Percentiles rank a stretch among this genome's conserved stretches.
phyloP scores from a whole-genome alignment of 2,329 filamentous ascomycete genomes.

The Pseudogymnoascus verrucosus region DNA sequence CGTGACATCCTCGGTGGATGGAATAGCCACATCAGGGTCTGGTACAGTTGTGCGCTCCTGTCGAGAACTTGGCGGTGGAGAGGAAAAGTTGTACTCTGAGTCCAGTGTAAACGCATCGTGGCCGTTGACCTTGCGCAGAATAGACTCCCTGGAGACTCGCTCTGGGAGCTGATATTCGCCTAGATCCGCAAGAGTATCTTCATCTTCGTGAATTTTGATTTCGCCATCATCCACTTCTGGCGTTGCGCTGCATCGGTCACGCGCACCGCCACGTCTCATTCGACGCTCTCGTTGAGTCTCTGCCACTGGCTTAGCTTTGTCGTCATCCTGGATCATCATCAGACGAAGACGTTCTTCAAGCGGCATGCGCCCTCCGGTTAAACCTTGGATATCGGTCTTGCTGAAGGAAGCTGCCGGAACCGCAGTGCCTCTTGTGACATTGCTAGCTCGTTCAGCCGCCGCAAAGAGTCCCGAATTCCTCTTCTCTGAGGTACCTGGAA shows the following conservation, averaged over 20 bases:
- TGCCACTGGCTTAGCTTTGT: slow-evolving; percentile 47
- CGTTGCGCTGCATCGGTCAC: slow-evolving; percentile 33
- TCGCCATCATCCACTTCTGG: slow-evolving; percentile 24
- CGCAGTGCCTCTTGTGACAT: slow-evolving; percentile 60
- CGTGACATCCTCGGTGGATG: slow-evolving; percentile 65
- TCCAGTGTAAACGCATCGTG: slow-evolving; percentile 46
- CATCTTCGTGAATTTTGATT: slow-evolving; percentile 42
- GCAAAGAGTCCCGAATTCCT: slow-evolving; percentile 49
- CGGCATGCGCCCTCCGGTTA: slow-evolving; percentile 68
- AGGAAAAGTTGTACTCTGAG: slow-evolving; percentile 57
- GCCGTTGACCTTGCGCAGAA: slow-evolving; percentile 77
- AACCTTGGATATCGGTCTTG: slow-evolving; percentile 71
- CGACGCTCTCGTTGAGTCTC: slow-evolving; percentile 62
- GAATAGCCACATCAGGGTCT: slow-evolving; percentile 85
- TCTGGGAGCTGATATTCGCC: slow-evolving; percentile 59
- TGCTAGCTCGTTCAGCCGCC: slow-evolving; percentile 64
- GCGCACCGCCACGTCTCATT: slow-evolving; percentile 52
- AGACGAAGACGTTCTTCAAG: slow-evolving; percentile 78
- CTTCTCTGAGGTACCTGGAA: slow-evolving; percentile 53
- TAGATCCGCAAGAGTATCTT: slow-evolving; percentile 53
- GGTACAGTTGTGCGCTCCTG: background rate
- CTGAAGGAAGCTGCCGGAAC: slow-evolving; percentile 57
- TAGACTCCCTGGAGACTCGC: slow-evolving; percentile 87
- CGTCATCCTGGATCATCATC: slow-evolving; percentile 76
- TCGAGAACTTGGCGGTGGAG: slow-evolving; percentile 38